Base-by-base conservation (phyloP, 2,329 filamentous ascomycete genomes). In the Periconia sp. region DNA sequence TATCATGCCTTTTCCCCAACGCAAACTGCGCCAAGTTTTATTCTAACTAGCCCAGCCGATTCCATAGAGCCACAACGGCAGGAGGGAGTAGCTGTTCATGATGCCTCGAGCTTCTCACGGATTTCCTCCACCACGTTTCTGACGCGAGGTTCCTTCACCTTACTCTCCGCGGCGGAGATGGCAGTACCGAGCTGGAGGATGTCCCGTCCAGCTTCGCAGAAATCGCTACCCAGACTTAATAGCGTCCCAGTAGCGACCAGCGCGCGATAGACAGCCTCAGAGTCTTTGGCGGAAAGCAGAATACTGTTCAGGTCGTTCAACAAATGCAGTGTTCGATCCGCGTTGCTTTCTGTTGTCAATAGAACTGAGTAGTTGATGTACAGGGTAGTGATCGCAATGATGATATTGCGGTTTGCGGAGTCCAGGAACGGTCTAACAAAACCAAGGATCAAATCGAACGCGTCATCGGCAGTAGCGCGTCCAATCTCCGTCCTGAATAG, bases 341-440 rank as follows among this genome's bases (percentile, higher is more conserved):
- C 68, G 73, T 79, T 77, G 37, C 76, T 71, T 8, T 82, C 80
- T 41, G 74, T 76, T 59, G 60, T 74, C 47, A 90, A 82, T 11
- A 92, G 81, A 1, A 96, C 91, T 0, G 91, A 82, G 59, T 90
- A 89, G 74, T 99, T 97, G 69, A 97, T 87, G 55, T 89, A 87
- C 0, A 91, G 81, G 0, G 94, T 96, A 1, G 90, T 86, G 17
- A 91, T 79, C 0, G 94, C 93, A 51, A 96, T 87, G 47, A 89
- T 84, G 11, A 97, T 79, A 62, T 96, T 96, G 49, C 89, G 85
- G 70, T 95, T 94, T 61, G 58, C 74, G 8, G 68, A 65, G 8
- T 59, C 64, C 2, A 86, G 76, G 23, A 90, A 82, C 0, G 83
- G 82, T 48, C 87, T 82, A 9, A 95, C 76, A 27, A 88, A 82